These are phyloP conservation scores for Hyphodiscus sp. DNA, from an alignment of 2,329 filamentous ascomycete genomes.

Conservation along the genomic window DNA sequence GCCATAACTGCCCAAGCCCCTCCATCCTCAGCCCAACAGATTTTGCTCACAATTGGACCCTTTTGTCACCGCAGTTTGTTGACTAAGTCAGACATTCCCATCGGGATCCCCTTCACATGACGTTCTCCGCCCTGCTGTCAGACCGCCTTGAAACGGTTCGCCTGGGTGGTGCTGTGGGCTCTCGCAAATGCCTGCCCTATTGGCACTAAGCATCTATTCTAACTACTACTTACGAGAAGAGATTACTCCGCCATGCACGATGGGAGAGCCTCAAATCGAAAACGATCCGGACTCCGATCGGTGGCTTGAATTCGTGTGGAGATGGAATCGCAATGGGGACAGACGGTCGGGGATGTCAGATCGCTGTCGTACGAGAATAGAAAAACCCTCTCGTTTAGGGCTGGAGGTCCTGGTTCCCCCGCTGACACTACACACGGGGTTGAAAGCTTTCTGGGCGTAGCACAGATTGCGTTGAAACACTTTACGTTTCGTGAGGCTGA, in stretches of 20 bases:
- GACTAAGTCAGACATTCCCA: background rate
- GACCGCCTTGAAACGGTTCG: background rate
- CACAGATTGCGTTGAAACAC: too few species aligned
- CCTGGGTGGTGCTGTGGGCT: background rate
- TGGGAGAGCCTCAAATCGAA: background rate
- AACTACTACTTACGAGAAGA: background rate
- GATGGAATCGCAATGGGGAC: too few species aligned
- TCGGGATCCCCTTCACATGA: background rate
- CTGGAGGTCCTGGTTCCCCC: too few species aligned
- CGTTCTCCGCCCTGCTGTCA: background rate
- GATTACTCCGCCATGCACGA: background rate
- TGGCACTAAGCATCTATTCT: background rate
- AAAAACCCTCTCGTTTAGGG: too few species aligned
- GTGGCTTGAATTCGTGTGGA: background rate
- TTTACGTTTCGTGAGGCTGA: too few species aligned
- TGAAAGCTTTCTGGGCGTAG: too few species aligned
- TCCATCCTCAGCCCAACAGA: background rate
- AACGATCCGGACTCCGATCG: background rate
- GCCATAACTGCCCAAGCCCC: background rate
- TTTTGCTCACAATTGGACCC: background rate
- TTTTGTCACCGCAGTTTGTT: background rate
- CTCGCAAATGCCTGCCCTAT: background rate
- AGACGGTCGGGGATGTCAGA: too few species aligned
- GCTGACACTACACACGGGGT: too few species aligned
- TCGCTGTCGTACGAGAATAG: too few species aligned